Conservation (phyloP, 345 rosid species). For the Euclidium syriacum region DNA sequence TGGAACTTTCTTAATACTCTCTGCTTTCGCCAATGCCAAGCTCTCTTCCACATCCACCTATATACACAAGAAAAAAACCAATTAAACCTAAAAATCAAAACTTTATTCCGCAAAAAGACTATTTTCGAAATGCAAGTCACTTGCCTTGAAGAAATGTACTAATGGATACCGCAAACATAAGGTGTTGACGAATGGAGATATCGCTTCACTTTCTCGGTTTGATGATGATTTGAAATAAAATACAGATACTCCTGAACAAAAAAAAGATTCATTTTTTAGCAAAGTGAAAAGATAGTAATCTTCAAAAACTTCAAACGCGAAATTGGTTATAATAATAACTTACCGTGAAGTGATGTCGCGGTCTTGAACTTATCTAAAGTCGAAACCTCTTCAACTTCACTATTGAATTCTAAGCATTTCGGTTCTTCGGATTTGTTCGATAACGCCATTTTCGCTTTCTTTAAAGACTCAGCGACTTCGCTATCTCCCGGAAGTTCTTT, state of each 20-base stretch:
- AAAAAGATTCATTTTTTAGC: not conserved
- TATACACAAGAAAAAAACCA: not conserved
- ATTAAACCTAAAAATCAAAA: too few species aligned
- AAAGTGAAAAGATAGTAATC: not conserved
- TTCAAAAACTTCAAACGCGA: not conserved
- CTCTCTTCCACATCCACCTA: slow-evolving; percentile 72
- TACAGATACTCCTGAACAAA: slow-evolving; percentile 39
- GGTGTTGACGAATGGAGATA: slow-evolving; percentile 31
- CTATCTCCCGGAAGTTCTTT: slow-evolving; percentile 79
- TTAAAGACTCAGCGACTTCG: slow-evolving; percentile 70
- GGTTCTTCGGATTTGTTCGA: slow-evolving; percentile 48
- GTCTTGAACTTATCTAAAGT: slow-evolving; percentile 55
- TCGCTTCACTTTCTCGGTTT: slow-evolving; percentile 19
- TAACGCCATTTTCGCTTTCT: slow-evolving; percentile 56
- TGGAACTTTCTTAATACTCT: slow-evolving; percentile 64
- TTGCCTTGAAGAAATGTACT: slow-evolving; percentile 31
- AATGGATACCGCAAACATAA: slow-evolving; percentile 32
- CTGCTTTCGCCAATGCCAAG: slow-evolving; percentile 52
- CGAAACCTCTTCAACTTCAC: slow-evolving; percentile 61
- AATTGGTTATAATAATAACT: not conserved
- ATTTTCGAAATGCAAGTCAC: too few species aligned
- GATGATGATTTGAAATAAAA: slow-evolving; percentile 33
- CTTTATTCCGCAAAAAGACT: too few species aligned
- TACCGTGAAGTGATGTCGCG: slow-evolving; percentile 58
- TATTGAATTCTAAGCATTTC: slow-evolving; percentile 39